A percentile compares a stretch with the other conserved stretches of the same genome.
phyloP scores from a whole-genome alignment of 73 alveolate genomes.

The Stentor coeruleus region DNA sequence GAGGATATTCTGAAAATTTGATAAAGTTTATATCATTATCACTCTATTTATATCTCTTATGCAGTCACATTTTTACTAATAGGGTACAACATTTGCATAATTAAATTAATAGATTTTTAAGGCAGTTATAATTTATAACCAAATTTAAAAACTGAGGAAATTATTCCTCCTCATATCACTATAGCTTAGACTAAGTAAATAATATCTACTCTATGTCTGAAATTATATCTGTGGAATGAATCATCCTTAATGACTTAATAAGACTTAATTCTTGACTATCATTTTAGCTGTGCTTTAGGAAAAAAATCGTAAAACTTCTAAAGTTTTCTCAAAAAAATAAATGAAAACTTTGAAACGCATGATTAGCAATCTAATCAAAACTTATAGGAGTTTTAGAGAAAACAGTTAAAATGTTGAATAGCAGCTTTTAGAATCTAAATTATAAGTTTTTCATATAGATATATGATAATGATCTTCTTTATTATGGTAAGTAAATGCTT shows the following conservation, averaged over 20 bases:
- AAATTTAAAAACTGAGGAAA: constrained; percentile 75
- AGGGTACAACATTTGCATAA: not conserved
- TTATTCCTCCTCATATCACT: constrained; percentile 57
- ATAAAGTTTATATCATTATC: not conserved
- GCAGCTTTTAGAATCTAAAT: constrained; percentile 23
- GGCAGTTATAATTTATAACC: not conserved
- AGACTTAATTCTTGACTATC: not conserved
- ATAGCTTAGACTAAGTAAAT: constrained; percentile 58
- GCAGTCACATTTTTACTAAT: not conserved
- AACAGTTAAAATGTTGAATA: constrained; percentile 29
- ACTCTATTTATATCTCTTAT: not conserved
- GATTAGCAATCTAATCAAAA: constrained; percentile 26
- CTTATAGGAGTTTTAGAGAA: constrained; percentile 36
- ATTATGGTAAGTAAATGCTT: not conserved
- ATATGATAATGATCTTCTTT: no score
- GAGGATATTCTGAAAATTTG: no score
- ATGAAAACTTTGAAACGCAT: constrained; percentile 4
- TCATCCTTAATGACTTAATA: constrained; percentile 32
- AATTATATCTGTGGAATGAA: constrained; percentile 28
- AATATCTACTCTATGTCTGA: constrained; percentile 50
- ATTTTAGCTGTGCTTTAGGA: not conserved
- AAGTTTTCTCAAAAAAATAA: not conserved
- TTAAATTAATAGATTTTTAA: not conserved
- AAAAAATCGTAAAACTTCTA: not conserved
- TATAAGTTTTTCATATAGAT: not conserved